Evolutionary conservation across 306 rosid genomes (phyloP).

Genomic region (Inga leiocalycina): DNA sequence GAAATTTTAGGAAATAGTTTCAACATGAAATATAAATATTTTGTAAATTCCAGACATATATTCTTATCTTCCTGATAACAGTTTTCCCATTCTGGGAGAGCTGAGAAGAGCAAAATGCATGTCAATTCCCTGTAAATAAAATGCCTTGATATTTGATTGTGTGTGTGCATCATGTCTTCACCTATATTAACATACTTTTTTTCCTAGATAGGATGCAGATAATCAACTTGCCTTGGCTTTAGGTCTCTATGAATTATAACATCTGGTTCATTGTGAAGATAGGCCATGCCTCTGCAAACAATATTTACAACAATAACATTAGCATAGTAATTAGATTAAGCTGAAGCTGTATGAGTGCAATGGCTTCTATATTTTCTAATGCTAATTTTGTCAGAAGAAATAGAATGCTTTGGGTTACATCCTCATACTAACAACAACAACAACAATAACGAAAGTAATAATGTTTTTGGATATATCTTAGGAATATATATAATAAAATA

Average conservation of each 20-base stretch:
- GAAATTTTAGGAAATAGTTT: slow-evolving; percentile 35
- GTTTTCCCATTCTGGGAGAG: neutral
- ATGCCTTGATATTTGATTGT: neutral
- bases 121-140: slow-evolving; percentile 22
- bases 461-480: neutral
- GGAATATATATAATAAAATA: neutral
- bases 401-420: neutral
- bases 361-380: slow-evolving; percentile 13
- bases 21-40: slow-evolving; percentile 9
- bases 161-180: neutral
- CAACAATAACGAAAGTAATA: neutral
- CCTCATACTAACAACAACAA: neutral
- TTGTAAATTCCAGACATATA: slow-evolving; percentile 21
- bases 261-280: slow-evolving; percentile 95
- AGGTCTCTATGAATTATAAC: slow-evolving; percentile 90
- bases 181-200: neutral
- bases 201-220: slow-evolving; percentile 16
- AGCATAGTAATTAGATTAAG: slow-evolving; percentile 33
- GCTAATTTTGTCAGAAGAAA: slow-evolving; percentile 1
- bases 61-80: slow-evolving; percentile 14
- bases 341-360: slow-evolving; percentile 20
- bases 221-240: slow-evolving; percentile 74
- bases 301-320: slow-evolving; percentile 36
- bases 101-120: slow-evolving; percentile 5
- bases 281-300: slow-evolving; percentile 86